Percentiles rank a stretch among this genome's conserved stretches.
These are phyloP conservation scores for Blastobotrys serpentis DNA, from an alignment of 1,139 yeast genomes.

Conservation along the genomic window DNA sequence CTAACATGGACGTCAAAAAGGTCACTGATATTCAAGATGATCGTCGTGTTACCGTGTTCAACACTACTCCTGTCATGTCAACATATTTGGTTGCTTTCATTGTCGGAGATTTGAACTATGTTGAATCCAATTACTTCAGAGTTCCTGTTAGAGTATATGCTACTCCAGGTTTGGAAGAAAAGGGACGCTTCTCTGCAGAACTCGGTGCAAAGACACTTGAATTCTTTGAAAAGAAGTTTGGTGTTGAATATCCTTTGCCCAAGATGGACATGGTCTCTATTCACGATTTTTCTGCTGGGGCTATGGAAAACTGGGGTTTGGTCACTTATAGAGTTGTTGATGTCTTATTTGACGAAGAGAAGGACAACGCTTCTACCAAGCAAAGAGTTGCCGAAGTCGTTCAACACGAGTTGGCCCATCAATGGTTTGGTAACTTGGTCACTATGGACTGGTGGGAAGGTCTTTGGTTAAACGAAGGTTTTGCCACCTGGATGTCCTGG, in stretches of 20 bases:
- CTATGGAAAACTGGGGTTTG: slow-evolving; percentile 82
- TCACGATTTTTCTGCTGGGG: slow-evolving; percentile 74
- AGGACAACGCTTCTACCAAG: slow-evolving; percentile 47
- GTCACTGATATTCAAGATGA: slow-evolving; percentile 48
- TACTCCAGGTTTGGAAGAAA: slow-evolving; percentile 62
- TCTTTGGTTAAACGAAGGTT: slow-evolving; percentile 80
- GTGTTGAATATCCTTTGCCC: slow-evolving; percentile 67
- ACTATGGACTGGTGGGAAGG: slow-evolving; percentile 90
- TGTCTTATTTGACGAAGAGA: slow-evolving; percentile 58
- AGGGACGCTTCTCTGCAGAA: slow-evolving; percentile 63
- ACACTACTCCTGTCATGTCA: slow-evolving; percentile 74
- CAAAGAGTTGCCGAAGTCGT: slow-evolving; percentile 77
- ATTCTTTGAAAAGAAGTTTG: slow-evolving; percentile 63
- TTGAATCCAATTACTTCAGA: slow-evolving; percentile 61
- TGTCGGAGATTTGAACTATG: slow-evolving; percentile 73
- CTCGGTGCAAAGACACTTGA: slow-evolving; percentile 66
- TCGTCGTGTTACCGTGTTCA: slow-evolving; percentile 46
- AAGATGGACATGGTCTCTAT: slow-evolving; percentile 73
- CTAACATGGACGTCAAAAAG: slow-evolving; percentile 66
- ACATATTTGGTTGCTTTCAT: slow-evolving; percentile 81
- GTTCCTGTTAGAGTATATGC: slow-evolving; percentile 72
- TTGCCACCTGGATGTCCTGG: slow-evolving; percentile 81
- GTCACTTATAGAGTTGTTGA: slow-evolving; percentile 73
- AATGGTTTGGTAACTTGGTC: slow-evolving; percentile 81
- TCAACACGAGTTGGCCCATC: slow-evolving; percentile 80